phyloP scores from a whole-genome alignment of 2,329 filamentous ascomycete species.

The Graphilbum ipis-grandicollis region DNA sequence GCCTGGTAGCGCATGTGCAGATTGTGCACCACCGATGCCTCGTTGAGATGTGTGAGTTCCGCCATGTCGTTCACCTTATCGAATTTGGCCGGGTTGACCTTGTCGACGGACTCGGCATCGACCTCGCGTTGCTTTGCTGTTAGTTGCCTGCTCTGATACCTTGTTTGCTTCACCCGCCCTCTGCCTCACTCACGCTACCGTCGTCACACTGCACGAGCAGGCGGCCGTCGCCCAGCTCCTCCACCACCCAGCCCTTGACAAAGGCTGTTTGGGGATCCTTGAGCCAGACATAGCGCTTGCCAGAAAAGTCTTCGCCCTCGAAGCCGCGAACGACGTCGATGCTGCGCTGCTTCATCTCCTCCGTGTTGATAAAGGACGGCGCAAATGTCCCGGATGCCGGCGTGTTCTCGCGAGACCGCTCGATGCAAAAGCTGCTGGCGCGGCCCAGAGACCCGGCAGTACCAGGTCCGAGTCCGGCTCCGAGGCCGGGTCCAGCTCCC shows the following conservation, averaged over 20 bases:
- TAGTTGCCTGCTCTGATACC: conserved; percentile 1
- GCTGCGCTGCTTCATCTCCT: conserved; percentile 42
- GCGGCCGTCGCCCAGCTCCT: conserved; percentile 52
- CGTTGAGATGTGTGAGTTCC: conserved; percentile 92
- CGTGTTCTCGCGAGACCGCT: conserved; percentile 47
- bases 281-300: conserved; percentile 96
- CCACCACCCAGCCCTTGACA: conserved; percentile 78
- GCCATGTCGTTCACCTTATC: conserved; percentile 99
- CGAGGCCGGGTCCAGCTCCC: too few species aligned
- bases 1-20: conserved; percentile 87
- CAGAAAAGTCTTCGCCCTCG: conserved; percentile 96
- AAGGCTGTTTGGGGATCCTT: conserved; percentile 77
- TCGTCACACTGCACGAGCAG: conserved; percentile 87
- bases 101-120: conserved; percentile 77
- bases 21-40: conserved; percentile 95
- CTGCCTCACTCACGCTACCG: conserved; percentile 47
- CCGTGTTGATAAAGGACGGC: conserved; percentile 84
- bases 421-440: too few species aligned
- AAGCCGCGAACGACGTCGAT: conserved; percentile 50
- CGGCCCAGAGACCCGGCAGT: too few species aligned
- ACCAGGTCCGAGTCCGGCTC: too few species aligned
- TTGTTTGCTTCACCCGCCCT: not conserved
- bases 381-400: conserved; percentile 72
- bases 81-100: conserved; percentile 98
- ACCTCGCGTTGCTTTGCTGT: conserved; percentile 61